phyloP scores from a whole-genome alignment of 768 basidiomycete species.

The Hemileccinum impolitum region DNA sequence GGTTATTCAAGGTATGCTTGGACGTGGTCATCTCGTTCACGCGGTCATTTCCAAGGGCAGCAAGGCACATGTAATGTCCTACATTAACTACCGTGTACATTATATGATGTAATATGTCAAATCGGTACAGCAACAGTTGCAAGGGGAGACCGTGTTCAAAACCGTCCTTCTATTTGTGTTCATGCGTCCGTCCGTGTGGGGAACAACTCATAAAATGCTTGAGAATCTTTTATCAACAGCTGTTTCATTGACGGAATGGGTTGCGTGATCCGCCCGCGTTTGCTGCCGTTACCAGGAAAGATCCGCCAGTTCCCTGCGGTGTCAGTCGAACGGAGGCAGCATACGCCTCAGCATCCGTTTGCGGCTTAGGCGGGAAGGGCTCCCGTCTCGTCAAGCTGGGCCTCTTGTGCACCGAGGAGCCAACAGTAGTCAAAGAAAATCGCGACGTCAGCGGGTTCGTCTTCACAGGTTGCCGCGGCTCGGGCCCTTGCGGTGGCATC shows the following conservation, averaged over 20 bases:
- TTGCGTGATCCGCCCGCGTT: slow-evolving; percentile 49
- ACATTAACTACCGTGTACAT: slow-evolving; percentile 22
- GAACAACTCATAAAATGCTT: slow-evolving; percentile 10
- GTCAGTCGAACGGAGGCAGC: slow-evolving; percentile 45
- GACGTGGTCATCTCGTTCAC: slow-evolving; percentile 11
- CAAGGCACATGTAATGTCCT: slow-evolving; percentile 20
- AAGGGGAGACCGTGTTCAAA: slow-evolving; percentile 2
- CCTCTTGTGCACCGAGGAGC: slow-evolving; percentile 35
- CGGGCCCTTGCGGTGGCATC: slow-evolving; percentile 53
- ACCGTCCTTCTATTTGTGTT: no score
- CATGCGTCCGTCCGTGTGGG: slow-evolving; percentile 23
- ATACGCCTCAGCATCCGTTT: slow-evolving; percentile 61
- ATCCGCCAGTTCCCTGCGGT: slow-evolving; percentile 30
- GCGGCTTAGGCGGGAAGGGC: slow-evolving; percentile 25
- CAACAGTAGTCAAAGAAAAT: slow-evolving; percentile 46
- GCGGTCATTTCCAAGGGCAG: slow-evolving; percentile 22
- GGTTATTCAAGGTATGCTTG: slow-evolving; percentile 7
- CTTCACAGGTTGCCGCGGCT: slow-evolving; percentile 72
- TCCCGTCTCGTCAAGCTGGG: slow-evolving; percentile 29
- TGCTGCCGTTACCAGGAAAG: slow-evolving; percentile 41
- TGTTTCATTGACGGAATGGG: slow-evolving; percentile 47
- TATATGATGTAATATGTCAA: slow-evolving; percentile 15
- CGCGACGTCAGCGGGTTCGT: slow-evolving; percentile 42
- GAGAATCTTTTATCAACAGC: slow-evolving; percentile 3
- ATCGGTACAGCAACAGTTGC: slow-evolving; percentile 19